Percentiles rank a stretch among this genome's conserved stretches.
These are phyloP conservation scores for Ajuga chamaepitys DNA, from an alignment of 257 asterid species.

Conservation along the genomic window DNA sequence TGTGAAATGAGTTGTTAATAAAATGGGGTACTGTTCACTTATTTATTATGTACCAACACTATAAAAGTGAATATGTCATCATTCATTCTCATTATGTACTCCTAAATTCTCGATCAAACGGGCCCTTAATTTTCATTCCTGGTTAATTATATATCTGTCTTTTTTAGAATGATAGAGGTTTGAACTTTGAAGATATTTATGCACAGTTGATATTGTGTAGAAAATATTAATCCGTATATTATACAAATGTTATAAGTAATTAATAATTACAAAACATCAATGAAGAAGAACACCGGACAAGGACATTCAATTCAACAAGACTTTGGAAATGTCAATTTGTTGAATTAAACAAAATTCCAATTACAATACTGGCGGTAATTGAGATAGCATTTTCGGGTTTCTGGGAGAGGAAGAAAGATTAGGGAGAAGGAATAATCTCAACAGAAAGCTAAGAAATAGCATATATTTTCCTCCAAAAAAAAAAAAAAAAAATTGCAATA, in stretches of 20 bases:
- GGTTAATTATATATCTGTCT: too few species aligned
- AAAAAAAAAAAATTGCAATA: slow-evolving; percentile 16
- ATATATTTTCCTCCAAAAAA: not conserved
- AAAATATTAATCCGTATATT: not conserved
- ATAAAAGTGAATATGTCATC: too few species aligned
- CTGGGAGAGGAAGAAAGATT: too few species aligned
- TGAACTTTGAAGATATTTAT: too few species aligned
- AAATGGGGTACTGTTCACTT: too few species aligned
- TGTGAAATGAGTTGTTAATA: too few species aligned
- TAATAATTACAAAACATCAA: not conserved
- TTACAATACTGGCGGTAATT: not conserved
- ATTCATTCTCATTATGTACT: too few species aligned
- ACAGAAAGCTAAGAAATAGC: slow-evolving; percentile 8
- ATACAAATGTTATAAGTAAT: not conserved
- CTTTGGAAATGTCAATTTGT: not conserved
- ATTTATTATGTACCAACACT: too few species aligned
- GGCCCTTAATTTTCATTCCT: too few species aligned
- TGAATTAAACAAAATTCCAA: not conserved
- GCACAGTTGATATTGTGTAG: too few species aligned
- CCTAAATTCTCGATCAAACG: too few species aligned
- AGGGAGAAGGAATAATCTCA: not conserved
- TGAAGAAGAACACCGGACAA: not conserved
- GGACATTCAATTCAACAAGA: not conserved
- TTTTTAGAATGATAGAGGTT: too few species aligned
- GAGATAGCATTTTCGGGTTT: not conserved